phyloP scores from a whole-genome alignment of 2,329 filamentous ascomycete genomes.

The Parafenestella ontariensis region DNA sequence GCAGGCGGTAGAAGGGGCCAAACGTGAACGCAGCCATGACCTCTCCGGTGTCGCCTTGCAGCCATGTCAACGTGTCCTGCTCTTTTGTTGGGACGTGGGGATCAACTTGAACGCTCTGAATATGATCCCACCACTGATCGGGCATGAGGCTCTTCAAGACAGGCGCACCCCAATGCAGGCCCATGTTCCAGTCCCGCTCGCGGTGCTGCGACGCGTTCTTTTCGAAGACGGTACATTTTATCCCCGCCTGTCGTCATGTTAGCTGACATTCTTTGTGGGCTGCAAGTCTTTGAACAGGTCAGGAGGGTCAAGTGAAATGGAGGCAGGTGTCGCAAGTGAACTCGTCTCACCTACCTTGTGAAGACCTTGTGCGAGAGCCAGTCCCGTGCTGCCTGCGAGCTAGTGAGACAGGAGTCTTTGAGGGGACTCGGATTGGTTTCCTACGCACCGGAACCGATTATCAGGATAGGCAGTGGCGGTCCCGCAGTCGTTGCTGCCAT shows the following conservation, averaged over 20 bases:
- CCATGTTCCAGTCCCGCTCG: slow-evolving; percentile 68
- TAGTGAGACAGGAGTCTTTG: slow-evolving; percentile 8
- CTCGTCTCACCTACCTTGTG: slow-evolving; percentile 34
- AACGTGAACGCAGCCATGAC: slow-evolving; percentile 42
- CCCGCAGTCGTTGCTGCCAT: background rate
- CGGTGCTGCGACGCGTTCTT: slow-evolving; percentile 56
- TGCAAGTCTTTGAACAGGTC: background rate
- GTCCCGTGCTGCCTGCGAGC: slow-evolving; percentile 42
- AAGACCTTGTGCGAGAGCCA: slow-evolving; percentile 48
- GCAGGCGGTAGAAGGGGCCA: slow-evolving; percentile 46
- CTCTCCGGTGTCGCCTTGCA: slow-evolving; percentile 47
- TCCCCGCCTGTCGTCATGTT: slow-evolving; percentile 33
- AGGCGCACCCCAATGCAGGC: slow-evolving; percentile 67
- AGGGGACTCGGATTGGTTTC: slow-evolving; percentile 10
- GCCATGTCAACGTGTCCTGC: slow-evolving; percentile 42
- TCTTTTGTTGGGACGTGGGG: slow-evolving; percentile 52
- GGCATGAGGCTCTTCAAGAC: slow-evolving; percentile 61
- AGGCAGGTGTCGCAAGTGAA: background rate
- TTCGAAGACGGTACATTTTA: slow-evolving; percentile 63
- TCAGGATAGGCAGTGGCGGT: slow-evolving; percentile 29
- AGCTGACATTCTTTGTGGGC: slow-evolving; percentile 3
- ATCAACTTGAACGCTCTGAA: slow-evolving; percentile 61
- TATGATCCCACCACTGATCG: slow-evolving; percentile 57
- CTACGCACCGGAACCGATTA: slow-evolving; percentile 43
- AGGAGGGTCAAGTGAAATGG: background rate